These are phyloP conservation scores for Panaeolus papilionaceus DNA, from an alignment of 768 basidiomycete species.

Conservation along the genomic window DNA sequence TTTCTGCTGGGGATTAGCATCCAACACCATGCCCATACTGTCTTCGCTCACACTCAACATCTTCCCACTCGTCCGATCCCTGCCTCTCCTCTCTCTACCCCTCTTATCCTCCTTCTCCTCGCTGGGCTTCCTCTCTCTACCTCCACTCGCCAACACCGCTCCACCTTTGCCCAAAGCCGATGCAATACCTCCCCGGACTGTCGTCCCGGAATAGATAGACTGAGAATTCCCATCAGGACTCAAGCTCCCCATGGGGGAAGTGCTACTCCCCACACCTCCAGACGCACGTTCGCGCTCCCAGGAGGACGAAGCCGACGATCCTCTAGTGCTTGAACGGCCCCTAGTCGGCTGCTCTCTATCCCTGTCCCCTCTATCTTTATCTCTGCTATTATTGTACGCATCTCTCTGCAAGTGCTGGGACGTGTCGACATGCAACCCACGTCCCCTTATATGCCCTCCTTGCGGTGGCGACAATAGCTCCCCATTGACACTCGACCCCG, in stretches of 20 bases:
- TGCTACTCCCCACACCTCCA: slow-evolving; percentile 37
- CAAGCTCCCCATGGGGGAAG: slow-evolving; percentile 41
- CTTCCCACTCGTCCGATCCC: slow-evolving; percentile 47
- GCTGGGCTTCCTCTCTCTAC: slow-evolving; percentile 31
- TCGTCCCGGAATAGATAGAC: slow-evolving; percentile 3
- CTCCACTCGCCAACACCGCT: slow-evolving; percentile 16
- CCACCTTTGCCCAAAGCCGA: slow-evolving; percentile 15
- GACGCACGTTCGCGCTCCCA: slow-evolving; percentile 53
- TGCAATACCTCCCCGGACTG: slow-evolving; percentile 14
- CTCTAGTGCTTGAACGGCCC: slow-evolving; percentile 61
- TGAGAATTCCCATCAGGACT: slow-evolving; percentile 40
- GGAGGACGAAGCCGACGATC: slow-evolving; percentile 52
- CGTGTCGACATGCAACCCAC: slow-evolving; percentile 4
- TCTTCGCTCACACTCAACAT: slow-evolving; percentile 45
- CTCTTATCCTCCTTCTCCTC: slow-evolving; percentile 34
- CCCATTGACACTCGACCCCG: slow-evolving; percentile 1
- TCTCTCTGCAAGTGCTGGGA: neutral
- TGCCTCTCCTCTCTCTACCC: slow-evolving; percentile 42
- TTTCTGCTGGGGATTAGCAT: slow-evolving; percentile 17
- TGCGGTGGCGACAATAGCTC: slow-evolving; percentile 5
- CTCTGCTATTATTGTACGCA: slow-evolving; percentile 1
- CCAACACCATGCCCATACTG: slow-evolving; percentile 27
- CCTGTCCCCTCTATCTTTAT: slow-evolving; percentile 7
- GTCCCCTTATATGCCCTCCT: neutral
- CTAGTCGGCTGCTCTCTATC: slow-evolving; percentile 27